Base-by-base conservation (phyloP, 2,329 filamentous ascomycete genomes). In the Neofusicoccum laricinum region DNA sequence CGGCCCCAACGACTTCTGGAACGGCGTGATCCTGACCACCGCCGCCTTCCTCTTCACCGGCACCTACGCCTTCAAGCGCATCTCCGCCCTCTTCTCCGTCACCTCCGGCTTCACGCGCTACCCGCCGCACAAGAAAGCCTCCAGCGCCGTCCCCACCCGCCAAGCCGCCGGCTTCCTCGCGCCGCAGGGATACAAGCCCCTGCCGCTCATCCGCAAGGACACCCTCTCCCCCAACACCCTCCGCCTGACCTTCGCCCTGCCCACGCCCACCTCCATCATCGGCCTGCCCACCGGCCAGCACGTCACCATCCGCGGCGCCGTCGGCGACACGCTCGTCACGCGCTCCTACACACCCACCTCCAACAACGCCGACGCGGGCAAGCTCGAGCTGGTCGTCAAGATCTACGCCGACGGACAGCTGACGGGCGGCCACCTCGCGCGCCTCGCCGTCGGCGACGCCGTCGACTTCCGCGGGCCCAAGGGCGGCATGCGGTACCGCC, bases 331-430 rank as follows among this genome's bases (percentile, higher is more conserved):
- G 49, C 38, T 55, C 6, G 67, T 71, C 10, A 51, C 65, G n/a
- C 66, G 69, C 40, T 70, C 68, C 25, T 71, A 71, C 64, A 71
- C 70, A 1, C 70, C 73, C n/a, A 77, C 77, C 48, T 76, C 76
- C 25, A 79, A 79, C 72, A 87, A 85, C 64, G 86, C 93, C 67
- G 88, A 91, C 68, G 76, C 73, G 0, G 85, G 85, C 34, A 68
- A 73, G 2, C 71, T 86, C 1, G 81, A 85, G 66, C 76, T 86
- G 2, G 75, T 86, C 34, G 77, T 86, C 70, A 82, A 81, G 65
- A 73, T 79, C 43, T 87, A 87, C 67, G 77, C 81, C 0, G 75
- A 83, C 50, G 84, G 85, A 32, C 72, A 77, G 40, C 73, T 85
- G n/a, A 85, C 84, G 0, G 79, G 77, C 1, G 73, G 75, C 14